A percentile compares a stretch with the other conserved stretches of the same genome.
Conservation (phyloP, 257 asterid species). For the Oldenlandia corymbosa region DNA sequence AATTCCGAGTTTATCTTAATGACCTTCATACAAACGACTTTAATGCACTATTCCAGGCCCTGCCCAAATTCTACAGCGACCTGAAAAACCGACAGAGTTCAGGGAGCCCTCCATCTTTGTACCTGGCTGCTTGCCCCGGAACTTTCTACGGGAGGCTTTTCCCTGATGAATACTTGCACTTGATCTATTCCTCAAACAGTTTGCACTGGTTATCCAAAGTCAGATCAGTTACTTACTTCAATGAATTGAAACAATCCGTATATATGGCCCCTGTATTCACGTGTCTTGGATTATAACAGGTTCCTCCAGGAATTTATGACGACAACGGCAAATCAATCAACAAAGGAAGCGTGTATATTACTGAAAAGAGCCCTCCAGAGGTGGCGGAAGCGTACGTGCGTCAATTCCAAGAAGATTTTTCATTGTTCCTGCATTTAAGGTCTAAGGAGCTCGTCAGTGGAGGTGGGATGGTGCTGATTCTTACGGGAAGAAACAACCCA, state of each 20-base stretch:
- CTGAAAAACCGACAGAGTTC: constrained; percentile 23
- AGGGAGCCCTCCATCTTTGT: constrained; percentile 29
- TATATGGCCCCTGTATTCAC: not conserved
- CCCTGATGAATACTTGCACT: constrained; percentile 62
- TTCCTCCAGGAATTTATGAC: constrained; percentile 52
- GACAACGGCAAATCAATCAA: constrained; percentile 48
- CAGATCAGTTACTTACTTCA: not conserved
- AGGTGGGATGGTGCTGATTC: constrained; percentile 73
- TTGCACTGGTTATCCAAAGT: constrained; percentile 93
- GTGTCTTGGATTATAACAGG: too few relatives aligned
- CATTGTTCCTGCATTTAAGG: constrained; percentile 55
- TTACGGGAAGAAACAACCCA: constrained; percentile 54
- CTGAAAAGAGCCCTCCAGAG: constrained; percentile 47
- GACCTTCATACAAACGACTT: constrained; percentile 85
- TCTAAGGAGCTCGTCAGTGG: constrained; percentile 55
- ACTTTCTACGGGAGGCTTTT: constrained; percentile 83
- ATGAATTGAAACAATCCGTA: not conserved
- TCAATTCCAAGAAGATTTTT: constrained; percentile 66
- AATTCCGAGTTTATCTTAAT: constrained; percentile 60
- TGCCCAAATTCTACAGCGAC: constrained; percentile 58
- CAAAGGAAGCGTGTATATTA: constrained; percentile 64
- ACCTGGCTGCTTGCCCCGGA: constrained; percentile 77
- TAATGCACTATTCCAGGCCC: constrained; percentile 66
- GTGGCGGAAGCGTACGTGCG: constrained; percentile 46
- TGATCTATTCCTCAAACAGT: constrained; percentile 71